phyloP scores from a whole-genome alignment of 129 eudicot species.

The Centrapalus pauciflorus region DNA sequence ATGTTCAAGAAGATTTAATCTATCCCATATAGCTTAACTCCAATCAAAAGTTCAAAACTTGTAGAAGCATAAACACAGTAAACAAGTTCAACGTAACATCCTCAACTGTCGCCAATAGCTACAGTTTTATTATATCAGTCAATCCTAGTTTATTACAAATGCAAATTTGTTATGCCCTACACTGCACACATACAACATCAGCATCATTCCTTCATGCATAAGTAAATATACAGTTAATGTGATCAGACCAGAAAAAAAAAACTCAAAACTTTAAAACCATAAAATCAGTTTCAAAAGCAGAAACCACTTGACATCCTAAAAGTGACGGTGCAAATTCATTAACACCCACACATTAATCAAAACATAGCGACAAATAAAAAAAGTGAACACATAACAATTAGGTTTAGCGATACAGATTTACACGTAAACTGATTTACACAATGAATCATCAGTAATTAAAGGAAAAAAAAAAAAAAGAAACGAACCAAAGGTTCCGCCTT shows the following conservation, averaged over 20 bases:
- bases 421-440: not conserved
- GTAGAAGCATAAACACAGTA: not conserved
- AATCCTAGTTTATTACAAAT: not conserved
- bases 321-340: not conserved
- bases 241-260: not conserved
- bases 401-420: not conserved
- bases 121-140: slow-evolving; percentile 3
- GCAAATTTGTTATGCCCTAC: not conserved
- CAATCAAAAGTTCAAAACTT: not conserved
- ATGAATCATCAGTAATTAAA: not conserved
- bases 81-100: not conserved
- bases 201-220: not conserved
- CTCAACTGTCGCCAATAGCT: not conserved
- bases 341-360: not conserved
- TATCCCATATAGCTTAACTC: not conserved
- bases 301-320: not conserved
- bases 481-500: slow-evolving; percentile 72
- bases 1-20: not conserved
- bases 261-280: not conserved
- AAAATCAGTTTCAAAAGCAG: not conserved
- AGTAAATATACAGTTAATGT: not conserved
- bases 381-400: not conserved
- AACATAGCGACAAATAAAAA: not conserved
- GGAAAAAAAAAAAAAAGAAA: not conserved
- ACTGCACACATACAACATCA: not conserved